Evolutionary conservation across 2,329 filamentous ascomycete genomes (phyloP).

Genomic region (Whalleya microplaca): DNA sequence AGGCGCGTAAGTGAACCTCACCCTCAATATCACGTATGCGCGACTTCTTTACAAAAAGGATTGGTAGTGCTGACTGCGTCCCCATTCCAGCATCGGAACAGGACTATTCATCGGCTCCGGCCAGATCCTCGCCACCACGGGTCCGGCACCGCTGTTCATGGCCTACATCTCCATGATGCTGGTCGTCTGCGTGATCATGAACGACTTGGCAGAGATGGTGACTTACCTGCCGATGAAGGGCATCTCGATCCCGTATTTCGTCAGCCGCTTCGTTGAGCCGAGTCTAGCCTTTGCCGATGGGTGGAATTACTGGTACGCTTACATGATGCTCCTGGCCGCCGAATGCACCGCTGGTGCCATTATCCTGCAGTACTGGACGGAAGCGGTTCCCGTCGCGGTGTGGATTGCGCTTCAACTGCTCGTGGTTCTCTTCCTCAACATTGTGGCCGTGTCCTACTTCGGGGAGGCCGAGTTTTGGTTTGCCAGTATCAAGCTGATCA

Average conservation of each 20-base stretch:
- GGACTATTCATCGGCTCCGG: slow-evolving; percentile 68
- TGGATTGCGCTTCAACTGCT: slow-evolving; percentile 63
- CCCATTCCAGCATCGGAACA: slow-evolving; percentile 59
- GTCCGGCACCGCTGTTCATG: slow-evolving; percentile 71
- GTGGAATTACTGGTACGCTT: slow-evolving; percentile 68
- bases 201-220: slow-evolving; percentile 58
- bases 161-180: slow-evolving; percentile 64
- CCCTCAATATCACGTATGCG: not conserved
- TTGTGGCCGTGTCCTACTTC: slow-evolving; percentile 60
- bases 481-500: slow-evolving; percentile 62
- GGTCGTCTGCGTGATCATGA: slow-evolving; percentile 59
- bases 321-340: slow-evolving; percentile 60
- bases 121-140: slow-evolving; percentile 56
- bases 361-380: slow-evolving; percentile 64
- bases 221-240: slow-evolving; percentile 59
- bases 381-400: slow-evolving; percentile 54
- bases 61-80: slow-evolving; percentile 3
- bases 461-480: slow-evolving; percentile 68
- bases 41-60: not conserved
- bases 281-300: slow-evolving; percentile 60
- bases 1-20: slow-evolving; percentile 40
- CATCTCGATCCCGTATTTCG: slow-evolving; percentile 60
- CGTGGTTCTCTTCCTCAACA: slow-evolving; percentile 59
- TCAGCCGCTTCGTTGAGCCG: slow-evolving; percentile 58
- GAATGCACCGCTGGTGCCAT: slow-evolving; percentile 62